Evolutionary conservation across 805 yeast species (phyloP).

Genomic region (Hanseniaspora thailandica): DNA sequence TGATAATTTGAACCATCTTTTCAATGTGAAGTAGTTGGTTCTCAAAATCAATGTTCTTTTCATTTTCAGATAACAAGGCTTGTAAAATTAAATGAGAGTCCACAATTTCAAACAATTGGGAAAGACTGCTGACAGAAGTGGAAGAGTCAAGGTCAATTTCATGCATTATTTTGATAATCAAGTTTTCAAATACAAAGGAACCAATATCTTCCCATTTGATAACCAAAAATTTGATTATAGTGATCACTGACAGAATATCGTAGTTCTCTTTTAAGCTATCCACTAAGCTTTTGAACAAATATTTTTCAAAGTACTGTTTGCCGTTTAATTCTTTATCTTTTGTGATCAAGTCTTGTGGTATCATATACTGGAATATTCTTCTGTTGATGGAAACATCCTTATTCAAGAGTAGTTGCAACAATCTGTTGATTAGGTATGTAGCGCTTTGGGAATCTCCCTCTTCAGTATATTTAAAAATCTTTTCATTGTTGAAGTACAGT

Average conservation of each 20-base stretch:
- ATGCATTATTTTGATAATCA: constrained; percentile 54
- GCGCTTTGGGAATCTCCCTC: background rate
- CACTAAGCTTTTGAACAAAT: constrained; percentile 42
- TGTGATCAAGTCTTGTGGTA: constrained; percentile 36
- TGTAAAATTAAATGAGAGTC: constrained; percentile 71
- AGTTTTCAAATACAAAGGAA: constrained; percentile 51
- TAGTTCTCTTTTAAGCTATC: constrained; percentile 45
- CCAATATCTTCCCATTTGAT: constrained; percentile 93
- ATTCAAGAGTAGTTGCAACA: constrained; percentile 60
- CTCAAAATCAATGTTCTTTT: constrained; percentile 36
- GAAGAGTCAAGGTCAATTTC: constrained; percentile 32
- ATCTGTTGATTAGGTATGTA: constrained; percentile 42
- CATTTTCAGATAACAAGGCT: constrained; percentile 29
- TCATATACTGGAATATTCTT: constrained; percentile 78
- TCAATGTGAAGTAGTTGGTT: constrained; percentile 52
- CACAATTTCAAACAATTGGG: constrained; percentile 70
- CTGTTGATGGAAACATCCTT: constrained; percentile 92
- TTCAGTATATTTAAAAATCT: constrained; percentile 17
- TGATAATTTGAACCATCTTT: constrained; percentile 33
- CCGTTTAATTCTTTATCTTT: background rate
- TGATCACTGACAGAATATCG: constrained; percentile 37
- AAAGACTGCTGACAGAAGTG: constrained; percentile 44
- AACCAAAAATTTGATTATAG: constrained; percentile 60
- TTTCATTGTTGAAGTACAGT: constrained; percentile 41
- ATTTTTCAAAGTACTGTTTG: constrained; percentile 41